phyloP scores from a whole-genome alignment of 495 filamentous ascomycete genomes.

The Wilcoxina mikolae region DNA sequence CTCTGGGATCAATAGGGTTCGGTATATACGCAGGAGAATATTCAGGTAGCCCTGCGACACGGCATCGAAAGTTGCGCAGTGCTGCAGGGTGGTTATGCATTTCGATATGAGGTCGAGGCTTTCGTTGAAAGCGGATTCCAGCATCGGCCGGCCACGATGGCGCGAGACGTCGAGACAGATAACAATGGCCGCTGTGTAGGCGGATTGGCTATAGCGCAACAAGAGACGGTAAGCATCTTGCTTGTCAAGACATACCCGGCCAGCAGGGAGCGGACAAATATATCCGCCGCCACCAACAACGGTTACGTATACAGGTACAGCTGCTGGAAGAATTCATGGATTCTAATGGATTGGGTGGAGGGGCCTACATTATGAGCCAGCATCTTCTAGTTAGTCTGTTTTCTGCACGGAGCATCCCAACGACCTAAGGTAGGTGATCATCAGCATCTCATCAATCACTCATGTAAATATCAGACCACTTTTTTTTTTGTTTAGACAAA shows the following conservation, averaged over 20 bases:
- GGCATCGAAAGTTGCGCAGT: constrained; percentile 16
- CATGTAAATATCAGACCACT: background rate
- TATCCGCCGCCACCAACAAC: too few relatives aligned
- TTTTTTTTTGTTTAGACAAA: background rate
- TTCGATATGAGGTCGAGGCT: constrained; percentile 11
- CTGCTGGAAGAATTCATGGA: background rate
- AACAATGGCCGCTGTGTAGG: constrained; percentile 22
- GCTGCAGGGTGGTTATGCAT: constrained; percentile 14
- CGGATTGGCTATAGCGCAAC: constrained; percentile 16
- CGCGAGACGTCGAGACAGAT: constrained; percentile 11
- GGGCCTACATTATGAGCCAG: constrained; percentile 22
- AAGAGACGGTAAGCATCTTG: background rate
- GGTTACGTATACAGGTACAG: too few relatives aligned
- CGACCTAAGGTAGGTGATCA: constrained; percentile 15
- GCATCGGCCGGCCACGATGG: constrained; percentile 5
- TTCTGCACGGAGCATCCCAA: constrained; percentile 23
- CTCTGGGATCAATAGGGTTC: background rate
- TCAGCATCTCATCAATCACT: background rate
- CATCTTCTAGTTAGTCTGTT: constrained; percentile 23
- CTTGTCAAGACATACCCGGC: too few relatives aligned
- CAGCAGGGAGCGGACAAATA: too few relatives aligned
- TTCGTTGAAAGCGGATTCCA: constrained; percentile 1
- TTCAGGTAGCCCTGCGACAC: constrained; percentile 18
- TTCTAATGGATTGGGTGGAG: background rate
- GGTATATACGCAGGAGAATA: constrained; percentile 10